These are phyloP conservation scores for Talaromyces funiculosus DNA, from an alignment of 2,329 filamentous ascomycete genomes.

Conservation along the genomic window DNA sequence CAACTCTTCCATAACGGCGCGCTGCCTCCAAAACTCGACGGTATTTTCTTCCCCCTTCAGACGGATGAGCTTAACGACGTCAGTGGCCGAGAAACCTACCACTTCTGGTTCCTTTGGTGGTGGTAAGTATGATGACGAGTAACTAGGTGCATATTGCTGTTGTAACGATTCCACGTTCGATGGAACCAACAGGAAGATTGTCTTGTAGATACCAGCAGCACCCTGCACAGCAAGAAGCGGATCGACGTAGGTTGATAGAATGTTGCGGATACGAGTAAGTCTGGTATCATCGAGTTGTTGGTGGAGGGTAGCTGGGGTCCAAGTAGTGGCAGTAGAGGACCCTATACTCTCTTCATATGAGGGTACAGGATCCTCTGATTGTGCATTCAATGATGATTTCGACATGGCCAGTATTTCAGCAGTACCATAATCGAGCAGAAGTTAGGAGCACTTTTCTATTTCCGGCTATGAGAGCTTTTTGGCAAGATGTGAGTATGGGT, in stretches of 20 bases:
- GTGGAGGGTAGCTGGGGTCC: constrained; percentile 13
- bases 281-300: constrained; percentile 34
- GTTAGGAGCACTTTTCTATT: neutral
- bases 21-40: constrained; percentile 41
- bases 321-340: constrained; percentile 2
- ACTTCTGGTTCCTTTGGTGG: constrained; percentile 26
- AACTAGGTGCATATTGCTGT: constrained; percentile 9
- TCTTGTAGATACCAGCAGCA: constrained; percentile 38
- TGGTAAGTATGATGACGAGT: constrained; percentile 12
- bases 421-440: neutral
- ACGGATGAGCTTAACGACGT: constrained; percentile 35
- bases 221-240: constrained; percentile 38
- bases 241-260: constrained; percentile 37
- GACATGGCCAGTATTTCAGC: constrained; percentile 8
- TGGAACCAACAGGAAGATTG: constrained; percentile 41
- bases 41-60: constrained; percentile 37
- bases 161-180: constrained; percentile 35
- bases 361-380: constrained; percentile 27
- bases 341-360: constrained; percentile 30
- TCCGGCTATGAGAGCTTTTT: neutral
- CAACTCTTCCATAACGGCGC: constrained; percentile 37
- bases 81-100: constrained; percentile 36
- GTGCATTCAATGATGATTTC: constrained; percentile 7
- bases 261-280: constrained; percentile 33
- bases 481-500: neutral